Evolutionary conservation across 306 rosid genomes (phyloP).

Genomic region (Citrullus amarus): DNA sequence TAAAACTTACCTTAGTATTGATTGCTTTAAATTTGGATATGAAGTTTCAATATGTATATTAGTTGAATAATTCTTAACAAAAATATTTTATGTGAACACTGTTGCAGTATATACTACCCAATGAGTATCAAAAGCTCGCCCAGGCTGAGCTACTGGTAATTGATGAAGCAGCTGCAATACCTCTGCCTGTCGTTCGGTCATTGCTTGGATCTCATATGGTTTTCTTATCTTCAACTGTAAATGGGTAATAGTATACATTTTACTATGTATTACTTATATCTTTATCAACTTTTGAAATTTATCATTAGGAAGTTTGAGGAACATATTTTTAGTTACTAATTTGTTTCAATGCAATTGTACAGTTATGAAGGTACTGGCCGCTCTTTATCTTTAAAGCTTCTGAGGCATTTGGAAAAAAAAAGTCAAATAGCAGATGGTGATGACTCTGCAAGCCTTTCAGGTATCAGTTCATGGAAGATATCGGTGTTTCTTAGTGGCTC

Average conservation of each 20-base stretch:
- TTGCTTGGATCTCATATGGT: conserved; percentile 83
- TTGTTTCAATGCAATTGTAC: conserved; percentile 2
- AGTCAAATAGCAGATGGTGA: conserved; percentile 16
- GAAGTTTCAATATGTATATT: too few species aligned
- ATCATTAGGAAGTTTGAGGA: not conserved
- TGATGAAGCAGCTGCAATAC: conserved; percentile 99
- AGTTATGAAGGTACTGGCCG: conserved; percentile 98
- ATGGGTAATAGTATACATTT: conserved; percentile 39
- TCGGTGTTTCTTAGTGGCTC: not conserved
- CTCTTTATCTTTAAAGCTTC: conserved; percentile 70
- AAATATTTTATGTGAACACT: not conserved
- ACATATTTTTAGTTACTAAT: not conserved
- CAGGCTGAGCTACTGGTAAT: conserved; percentile 84
- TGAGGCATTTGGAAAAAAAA: conserved; percentile 73
- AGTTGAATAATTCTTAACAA: too few species aligned
- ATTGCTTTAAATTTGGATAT: not conserved
- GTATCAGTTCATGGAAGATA: not conserved
- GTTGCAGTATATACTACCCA: conserved; percentile 74
- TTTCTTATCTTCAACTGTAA: conserved; percentile 84
- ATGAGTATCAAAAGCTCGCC: conserved; percentile 83
- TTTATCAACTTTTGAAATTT: not conserved
- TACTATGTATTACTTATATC: not conserved
- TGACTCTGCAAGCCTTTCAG: not conserved
- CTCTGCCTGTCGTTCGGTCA: conserved; percentile 74
- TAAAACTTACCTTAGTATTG: not conserved